These are phyloP conservation scores for Leptographium wingfieldii DNA, from an alignment of 2,329 filamentous ascomycete genomes.

Conservation along the genomic window DNA sequence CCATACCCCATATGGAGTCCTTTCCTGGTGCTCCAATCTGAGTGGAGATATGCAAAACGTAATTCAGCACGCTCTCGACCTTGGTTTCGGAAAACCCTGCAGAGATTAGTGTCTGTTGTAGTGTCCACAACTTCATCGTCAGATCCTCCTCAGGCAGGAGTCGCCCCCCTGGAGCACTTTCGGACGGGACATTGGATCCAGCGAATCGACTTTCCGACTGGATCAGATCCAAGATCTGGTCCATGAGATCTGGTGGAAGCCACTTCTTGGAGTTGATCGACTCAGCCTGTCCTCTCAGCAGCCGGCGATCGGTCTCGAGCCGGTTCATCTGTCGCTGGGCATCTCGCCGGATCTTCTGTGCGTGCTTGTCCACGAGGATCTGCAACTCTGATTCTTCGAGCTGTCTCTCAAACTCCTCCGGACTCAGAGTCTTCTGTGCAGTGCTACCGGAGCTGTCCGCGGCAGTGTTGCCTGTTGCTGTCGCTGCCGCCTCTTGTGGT, in stretches of 20 bases:
- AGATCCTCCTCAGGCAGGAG: slow-evolving; percentile 63
- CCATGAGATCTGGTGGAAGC: slow-evolving; percentile 67
- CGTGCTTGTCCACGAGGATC: slow-evolving; percentile 72
- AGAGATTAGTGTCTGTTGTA: slow-evolving; percentile 58
- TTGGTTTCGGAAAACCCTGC: slow-evolving; percentile 55
- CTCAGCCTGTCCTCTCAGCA: slow-evolving; percentile 70
- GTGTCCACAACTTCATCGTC: slow-evolving; percentile 68
- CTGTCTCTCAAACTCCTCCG: slow-evolving; percentile 82
- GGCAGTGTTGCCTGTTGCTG: slow-evolving; percentile 14
- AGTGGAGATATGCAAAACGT: slow-evolving; percentile 54
- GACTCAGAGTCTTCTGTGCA: slow-evolving; percentile 44
- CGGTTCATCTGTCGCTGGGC: slow-evolving; percentile 62
- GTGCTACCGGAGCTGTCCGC: slow-evolving; percentile 10
- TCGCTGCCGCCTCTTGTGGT: slow-evolving; percentile 2
- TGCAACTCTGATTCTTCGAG: slow-evolving; percentile 87
- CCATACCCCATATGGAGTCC: slow-evolving; percentile 69
- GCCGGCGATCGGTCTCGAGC: slow-evolving; percentile 72
- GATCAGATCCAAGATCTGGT: slow-evolving; percentile 63
- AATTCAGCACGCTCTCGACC: slow-evolving; percentile 50
- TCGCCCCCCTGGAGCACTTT: slow-evolving; percentile 33
- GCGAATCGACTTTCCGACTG: slow-evolving; percentile 50
- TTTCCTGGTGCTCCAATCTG: slow-evolving; percentile 43
- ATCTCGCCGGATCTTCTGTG: slow-evolving; percentile 67
- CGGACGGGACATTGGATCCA: slow-evolving; percentile 34
- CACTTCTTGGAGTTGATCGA: slow-evolving; percentile 61